Percentiles rank a stretch among this genome's conserved stretches.
Conservation (phyloP, 2,329 filamentous ascomycete species). For the Monilinia polystroma region DNA sequence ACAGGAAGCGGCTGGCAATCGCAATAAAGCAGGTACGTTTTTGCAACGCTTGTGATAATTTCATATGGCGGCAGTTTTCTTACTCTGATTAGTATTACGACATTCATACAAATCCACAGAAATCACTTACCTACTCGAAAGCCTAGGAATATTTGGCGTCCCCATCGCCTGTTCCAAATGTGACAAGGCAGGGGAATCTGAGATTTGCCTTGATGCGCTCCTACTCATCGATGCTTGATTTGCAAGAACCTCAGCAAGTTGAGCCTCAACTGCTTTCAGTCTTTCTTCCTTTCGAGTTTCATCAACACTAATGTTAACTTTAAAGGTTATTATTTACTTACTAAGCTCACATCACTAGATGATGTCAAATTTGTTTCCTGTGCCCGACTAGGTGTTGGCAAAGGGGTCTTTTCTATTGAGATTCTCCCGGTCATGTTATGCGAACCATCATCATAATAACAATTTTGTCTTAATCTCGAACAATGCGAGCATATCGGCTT, state of each 20-base stretch:
- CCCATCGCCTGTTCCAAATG: conserved; percentile 4
- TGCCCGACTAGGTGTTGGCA: neutral
- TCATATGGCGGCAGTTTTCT: conserved; percentile 43
- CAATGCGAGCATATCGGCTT: conserved; percentile 51
- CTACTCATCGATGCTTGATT: conserved; percentile 29
- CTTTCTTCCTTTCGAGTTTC: conserved; percentile 34
- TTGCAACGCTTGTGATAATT: conserved; percentile 42
- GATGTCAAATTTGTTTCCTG: neutral
- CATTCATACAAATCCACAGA: neutral
- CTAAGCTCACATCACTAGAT: conserved; percentile 18
- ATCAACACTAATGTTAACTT: neutral
- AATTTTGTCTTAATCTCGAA: conserved; percentile 48
- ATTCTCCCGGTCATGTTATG: conserved; percentile 25
- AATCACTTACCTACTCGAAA: conserved; percentile 26
- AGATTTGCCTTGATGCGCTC: conserved; percentile 22
- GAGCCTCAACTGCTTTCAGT: conserved; percentile 35
- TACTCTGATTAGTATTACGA: neutral
- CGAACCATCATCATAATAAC: conserved; percentile 43
- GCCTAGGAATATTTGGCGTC: conserved; percentile 15
- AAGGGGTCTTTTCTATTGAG: conserved; percentile 14
- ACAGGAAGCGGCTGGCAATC: conserved; percentile 52
- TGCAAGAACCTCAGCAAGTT: conserved; percentile 36
- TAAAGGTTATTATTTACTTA: neutral
- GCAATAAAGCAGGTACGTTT: conserved; percentile 49
- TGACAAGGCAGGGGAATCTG: conserved; percentile 14